phyloP scores from a whole-genome alignment of 164 flowering plant genomes.

The Stephania cephalantha region DNA sequence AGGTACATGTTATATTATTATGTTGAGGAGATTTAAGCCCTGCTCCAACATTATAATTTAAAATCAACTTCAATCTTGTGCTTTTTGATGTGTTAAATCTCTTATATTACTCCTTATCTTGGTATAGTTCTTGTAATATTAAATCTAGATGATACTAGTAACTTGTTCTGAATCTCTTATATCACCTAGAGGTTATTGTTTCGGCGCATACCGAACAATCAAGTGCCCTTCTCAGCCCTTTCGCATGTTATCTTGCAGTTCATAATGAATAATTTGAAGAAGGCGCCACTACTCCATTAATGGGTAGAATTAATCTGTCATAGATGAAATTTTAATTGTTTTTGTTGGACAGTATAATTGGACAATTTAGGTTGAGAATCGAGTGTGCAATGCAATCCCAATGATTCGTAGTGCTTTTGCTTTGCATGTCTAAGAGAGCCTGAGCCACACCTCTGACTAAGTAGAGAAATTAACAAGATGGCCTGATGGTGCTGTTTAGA shows the following conservation, averaged over 20 bases:
- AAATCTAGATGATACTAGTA: not conserved
- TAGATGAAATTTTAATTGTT: no score
- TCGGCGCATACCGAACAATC: not conserved
- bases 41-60: not conserved
- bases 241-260: not conserved
- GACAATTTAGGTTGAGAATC: no score
- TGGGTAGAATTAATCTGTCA: no score
- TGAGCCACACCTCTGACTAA: no score
- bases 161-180: not conserved
- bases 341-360: no score
- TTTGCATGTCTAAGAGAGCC: no score
- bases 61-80: not conserved
- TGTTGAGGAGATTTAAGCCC: not conserved
- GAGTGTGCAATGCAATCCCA: no score
- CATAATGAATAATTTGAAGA: not conserved
- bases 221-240: not conserved
- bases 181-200: not conserved
- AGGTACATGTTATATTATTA: not conserved
- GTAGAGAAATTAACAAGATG: no score
- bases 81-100: not conserved
- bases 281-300: not conserved
- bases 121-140: not conserved
- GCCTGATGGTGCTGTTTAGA: no score
- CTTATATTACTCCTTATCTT: not conserved
- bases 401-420: no score